phyloP scores from a whole-genome alignment of 192 early-diverging fungal species.

The Coemansia pectinata region DNA sequence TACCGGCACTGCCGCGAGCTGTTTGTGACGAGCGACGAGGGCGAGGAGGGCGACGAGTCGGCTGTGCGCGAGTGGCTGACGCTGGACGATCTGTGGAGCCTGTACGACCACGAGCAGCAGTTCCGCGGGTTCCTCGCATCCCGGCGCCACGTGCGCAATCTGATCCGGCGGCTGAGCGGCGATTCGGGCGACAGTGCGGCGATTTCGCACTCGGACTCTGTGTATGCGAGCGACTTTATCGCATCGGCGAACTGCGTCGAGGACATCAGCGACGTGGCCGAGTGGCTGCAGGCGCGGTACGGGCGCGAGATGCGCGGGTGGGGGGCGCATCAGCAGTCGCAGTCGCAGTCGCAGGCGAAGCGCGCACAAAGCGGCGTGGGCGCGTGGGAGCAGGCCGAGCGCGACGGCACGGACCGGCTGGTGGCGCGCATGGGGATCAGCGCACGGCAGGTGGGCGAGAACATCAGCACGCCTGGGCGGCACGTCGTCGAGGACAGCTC shows the following conservation, averaged over 20 bases:
- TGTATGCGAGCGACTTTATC: slow-evolving; percentile 27
- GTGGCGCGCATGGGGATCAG: slow-evolving; percentile 56
- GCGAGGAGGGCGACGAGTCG: slow-evolving; percentile 25
- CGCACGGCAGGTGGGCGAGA: slow-evolving; percentile 64
- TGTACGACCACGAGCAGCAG: slow-evolving; percentile 82
- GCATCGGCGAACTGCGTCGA: slow-evolving; percentile 53
- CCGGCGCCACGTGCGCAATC: slow-evolving; percentile 56
- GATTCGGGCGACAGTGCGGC: neutral
- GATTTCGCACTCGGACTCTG: slow-evolving; percentile 18
- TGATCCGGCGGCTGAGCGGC: slow-evolving; percentile 51
- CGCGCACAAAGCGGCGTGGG: slow-evolving; percentile 43
- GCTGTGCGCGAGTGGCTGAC: slow-evolving; percentile 61
- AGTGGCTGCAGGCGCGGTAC: slow-evolving; percentile 66
- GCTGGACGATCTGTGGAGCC: slow-evolving; percentile 79
- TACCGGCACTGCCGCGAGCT: slow-evolving; percentile 83
- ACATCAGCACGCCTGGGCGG: slow-evolving; percentile 56
- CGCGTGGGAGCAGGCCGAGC: slow-evolving; percentile 38
- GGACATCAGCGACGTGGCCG: slow-evolving; percentile 63
- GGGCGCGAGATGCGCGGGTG: slow-evolving; percentile 31
- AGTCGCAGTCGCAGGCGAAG: slow-evolving; percentile 24
- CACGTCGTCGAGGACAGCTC: slow-evolving; percentile 15
- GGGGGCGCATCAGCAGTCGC: slow-evolving; percentile 4
- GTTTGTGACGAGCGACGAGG: slow-evolving; percentile 57
- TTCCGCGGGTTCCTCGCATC: slow-evolving; percentile 72
- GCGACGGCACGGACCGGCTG: slow-evolving; percentile 46